Conservation (phyloP, 169 alveolate species). For the Babesia bigemina region DNA sequence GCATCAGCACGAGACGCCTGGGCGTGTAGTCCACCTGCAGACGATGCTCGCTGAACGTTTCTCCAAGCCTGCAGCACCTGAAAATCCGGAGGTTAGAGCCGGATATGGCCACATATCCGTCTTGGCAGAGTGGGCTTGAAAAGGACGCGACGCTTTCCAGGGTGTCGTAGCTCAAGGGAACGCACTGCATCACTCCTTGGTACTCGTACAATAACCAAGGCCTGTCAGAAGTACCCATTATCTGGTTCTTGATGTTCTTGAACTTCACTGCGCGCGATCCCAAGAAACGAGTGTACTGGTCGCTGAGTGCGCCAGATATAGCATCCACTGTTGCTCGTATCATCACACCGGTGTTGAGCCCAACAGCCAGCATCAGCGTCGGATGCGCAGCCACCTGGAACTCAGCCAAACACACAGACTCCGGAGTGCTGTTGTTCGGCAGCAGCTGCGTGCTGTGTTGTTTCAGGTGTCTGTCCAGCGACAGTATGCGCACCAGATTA, state of each 20-base stretch:
- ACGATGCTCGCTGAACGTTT: constrained; percentile 85
- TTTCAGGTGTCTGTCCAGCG: constrained; percentile 89
- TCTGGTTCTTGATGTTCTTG: constrained; percentile 65
- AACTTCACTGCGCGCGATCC: constrained; percentile 94
- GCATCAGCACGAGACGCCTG: constrained; percentile 84
- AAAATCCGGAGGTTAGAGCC: constrained; percentile 86
- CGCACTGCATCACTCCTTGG: constrained; percentile 76
- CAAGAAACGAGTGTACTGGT: constrained; percentile 91
- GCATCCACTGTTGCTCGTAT: constrained; percentile 92
- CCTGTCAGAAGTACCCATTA: constrained; percentile 85
- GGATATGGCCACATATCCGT: constrained; percentile 91
- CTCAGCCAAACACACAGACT: constrained; percentile 70
- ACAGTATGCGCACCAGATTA: constrained; percentile 89
- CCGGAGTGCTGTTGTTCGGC: constrained; percentile 87
- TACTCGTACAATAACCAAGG: constrained; percentile 86
- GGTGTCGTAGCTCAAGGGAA: constrained; percentile 87
- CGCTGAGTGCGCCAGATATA: constrained; percentile 93
- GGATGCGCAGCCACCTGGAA: constrained; percentile 21
- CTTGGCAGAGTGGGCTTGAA: constrained; percentile 81
- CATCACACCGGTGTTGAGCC: constrained; percentile 94
- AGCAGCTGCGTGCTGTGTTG: constrained; percentile 90
- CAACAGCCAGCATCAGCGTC: constrained; percentile 89
- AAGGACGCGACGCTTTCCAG: constrained; percentile 88
- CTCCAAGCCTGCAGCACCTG: constrained; percentile 84
- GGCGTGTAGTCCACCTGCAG: constrained; percentile 92